phyloP scores from a whole-genome alignment of 441 rosid genomes.

The Croton laevigatus region DNA sequence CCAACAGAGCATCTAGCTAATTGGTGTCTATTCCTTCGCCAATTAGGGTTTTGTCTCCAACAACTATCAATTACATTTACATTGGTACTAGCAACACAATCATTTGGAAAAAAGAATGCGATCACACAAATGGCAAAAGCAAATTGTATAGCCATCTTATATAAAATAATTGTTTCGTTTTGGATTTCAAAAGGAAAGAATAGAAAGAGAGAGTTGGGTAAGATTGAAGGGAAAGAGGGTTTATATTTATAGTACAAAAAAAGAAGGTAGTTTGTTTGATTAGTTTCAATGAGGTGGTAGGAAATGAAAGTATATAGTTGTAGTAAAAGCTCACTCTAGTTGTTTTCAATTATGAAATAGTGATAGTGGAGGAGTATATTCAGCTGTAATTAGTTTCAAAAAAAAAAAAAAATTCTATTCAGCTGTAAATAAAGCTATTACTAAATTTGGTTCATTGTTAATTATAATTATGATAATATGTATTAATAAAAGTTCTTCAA shows the following conservation, averaged over 20 bases:
- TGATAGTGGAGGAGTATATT: not conserved
- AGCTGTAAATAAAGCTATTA: slow-evolving; percentile 2
- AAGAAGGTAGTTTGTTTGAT: not conserved
- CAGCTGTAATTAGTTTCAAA: not conserved
- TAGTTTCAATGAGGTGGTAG: slow-evolving; percentile 1
- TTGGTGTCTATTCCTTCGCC: slow-evolving; percentile 49
- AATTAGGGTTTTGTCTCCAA: slow-evolving; percentile 48
- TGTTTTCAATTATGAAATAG: not conserved
- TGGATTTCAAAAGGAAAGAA: not conserved
- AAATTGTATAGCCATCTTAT: slow-evolving; percentile 20
- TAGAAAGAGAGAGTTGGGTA: not conserved
- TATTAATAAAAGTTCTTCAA: too few relatives aligned
- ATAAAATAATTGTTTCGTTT: not conserved
- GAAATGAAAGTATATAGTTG: not conserved
- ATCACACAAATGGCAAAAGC: slow-evolving; percentile 26
- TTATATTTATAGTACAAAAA: slow-evolving; percentile 1
- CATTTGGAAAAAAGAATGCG: slow-evolving; percentile 20
- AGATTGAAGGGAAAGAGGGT: not conserved
- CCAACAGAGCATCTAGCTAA: slow-evolving; percentile 64
- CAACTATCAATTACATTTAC: slow-evolving; percentile 71
- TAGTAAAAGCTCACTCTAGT: not conserved
- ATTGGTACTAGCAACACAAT: slow-evolving; percentile 22
- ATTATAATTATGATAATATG: too few relatives aligned
- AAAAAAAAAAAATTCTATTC: too few relatives aligned
- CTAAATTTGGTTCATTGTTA: too few relatives aligned